Base-by-base conservation (phyloP, 164 flowering plant genomes). In the Taxillus chinensis region DNA sequence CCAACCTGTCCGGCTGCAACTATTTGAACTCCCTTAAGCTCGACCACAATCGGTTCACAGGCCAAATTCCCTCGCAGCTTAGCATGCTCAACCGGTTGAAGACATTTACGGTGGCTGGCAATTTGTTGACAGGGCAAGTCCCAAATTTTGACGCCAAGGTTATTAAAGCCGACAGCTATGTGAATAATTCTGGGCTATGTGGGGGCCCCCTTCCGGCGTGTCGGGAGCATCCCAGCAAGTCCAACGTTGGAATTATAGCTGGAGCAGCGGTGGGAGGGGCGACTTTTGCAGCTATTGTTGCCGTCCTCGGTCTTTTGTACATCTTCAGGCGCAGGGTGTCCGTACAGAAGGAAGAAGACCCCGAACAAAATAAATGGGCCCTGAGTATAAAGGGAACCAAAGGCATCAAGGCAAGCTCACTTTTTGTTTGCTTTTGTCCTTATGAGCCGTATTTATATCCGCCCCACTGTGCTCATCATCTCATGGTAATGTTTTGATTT, bases 351-450 rank as follows among this genome's bases (percentile, higher is more conserved):
- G 83, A 77, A 16, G 92, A 79, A 46, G 96, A 92, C 61, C 87
- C 82, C 42, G 83, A 86, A 62, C 95, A 86, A 55, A 89, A 92
- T 64, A 84, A 76, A 70, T 92, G 98, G 98, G 87, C 96, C 13
- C 86, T 70, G 78, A 76, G 67, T 67, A 68, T 92, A 3, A 81
- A 80, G 71, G 90, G 89, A 66, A 59, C 75, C 16, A 87, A 86
- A 70, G 79, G 69, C 68, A 76, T 83, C 55, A 81, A 92, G 95
- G 96, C 63, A 69, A 73, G 80, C 59, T 45, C 12, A 11, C 49
- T 37, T 66, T 48, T 11, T 8, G 6, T 1, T 14, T 14, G 4
- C 66, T 39, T 15, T 57, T 9, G 8, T 15, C 12, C 45, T 38
- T 4, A 48, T 39, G 1, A 48, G 1, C 27, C 27, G 2, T 27